Conservation (phyloP, 202 grass and related monocot species). For the Hordeum pubiflorum region DNA sequence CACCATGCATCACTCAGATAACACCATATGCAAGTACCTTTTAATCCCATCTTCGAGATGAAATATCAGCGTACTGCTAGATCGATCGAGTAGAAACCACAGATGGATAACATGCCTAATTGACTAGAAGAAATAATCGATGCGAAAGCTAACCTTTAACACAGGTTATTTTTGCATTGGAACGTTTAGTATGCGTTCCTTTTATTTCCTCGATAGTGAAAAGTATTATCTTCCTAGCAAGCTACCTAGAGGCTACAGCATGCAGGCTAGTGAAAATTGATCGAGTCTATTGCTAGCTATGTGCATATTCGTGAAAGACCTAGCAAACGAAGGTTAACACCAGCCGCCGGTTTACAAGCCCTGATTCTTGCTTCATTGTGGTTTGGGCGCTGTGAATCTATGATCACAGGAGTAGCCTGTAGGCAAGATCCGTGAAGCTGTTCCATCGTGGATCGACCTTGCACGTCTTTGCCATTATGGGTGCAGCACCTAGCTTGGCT, state of each 20-base stretch:
- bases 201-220: not conserved
- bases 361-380: not conserved
- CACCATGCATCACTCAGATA: not conserved
- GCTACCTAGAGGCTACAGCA: not conserved
- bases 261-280: slow-evolving; percentile 9
- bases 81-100: not conserved
- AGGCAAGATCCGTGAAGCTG: not conserved
- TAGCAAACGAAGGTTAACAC: not conserved
- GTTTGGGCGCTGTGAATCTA: not conserved
- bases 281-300: not conserved
- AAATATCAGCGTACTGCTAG: not conserved
- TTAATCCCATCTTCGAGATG: not conserved
- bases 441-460: slow-evolving; percentile 34
- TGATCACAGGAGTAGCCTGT: not conserved
- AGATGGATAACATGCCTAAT: not conserved
- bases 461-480: not conserved
- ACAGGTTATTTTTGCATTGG: not conserved
- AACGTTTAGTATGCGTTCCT: not conserved
- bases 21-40: not conserved
- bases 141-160: slow-evolving; percentile 2
- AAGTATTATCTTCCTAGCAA: not conserved
- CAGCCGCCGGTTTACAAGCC: not conserved
- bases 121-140: slow-evolving; percentile 8
- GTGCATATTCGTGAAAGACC: not conserved
- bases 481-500: not conserved